phyloP scores from a whole-genome alignment of 23 red algal species.

The Gracilaria domingensis region DNA sequence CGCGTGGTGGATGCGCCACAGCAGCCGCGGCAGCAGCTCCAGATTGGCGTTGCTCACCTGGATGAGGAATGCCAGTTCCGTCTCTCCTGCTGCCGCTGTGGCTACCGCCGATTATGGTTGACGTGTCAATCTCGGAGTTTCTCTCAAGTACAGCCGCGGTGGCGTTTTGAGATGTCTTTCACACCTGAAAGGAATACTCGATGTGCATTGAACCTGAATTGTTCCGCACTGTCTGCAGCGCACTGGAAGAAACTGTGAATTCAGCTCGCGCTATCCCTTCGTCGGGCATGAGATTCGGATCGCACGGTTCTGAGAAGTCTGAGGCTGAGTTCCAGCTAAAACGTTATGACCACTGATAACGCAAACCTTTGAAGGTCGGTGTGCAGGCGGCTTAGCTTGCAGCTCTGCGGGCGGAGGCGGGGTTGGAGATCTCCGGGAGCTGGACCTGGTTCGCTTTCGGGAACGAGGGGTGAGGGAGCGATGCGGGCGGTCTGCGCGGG shows the following conservation, averaged over 20 bases:
- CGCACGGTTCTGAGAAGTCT: slow-evolving; percentile 21
- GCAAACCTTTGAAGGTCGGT: too few relatives aligned
- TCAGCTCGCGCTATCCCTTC: not conserved
- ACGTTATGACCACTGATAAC: slow-evolving; percentile 56
- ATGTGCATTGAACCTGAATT: slow-evolving; percentile 31
- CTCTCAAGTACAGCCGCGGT: slow-evolving; percentile 39
- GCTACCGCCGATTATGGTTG: slow-evolving; percentile 38
- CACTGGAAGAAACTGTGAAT: slow-evolving; percentile 47
- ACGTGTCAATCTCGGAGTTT: slow-evolving; percentile 14
- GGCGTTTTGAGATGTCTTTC: slow-evolving; percentile 46
- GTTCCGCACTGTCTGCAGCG: slow-evolving; percentile 18
- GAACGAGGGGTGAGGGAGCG: too few relatives aligned
- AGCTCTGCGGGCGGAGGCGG: too few relatives aligned
- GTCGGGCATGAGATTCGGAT: slow-evolving; percentile 23
- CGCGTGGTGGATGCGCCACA: too few relatives aligned
- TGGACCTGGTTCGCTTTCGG: too few relatives aligned
- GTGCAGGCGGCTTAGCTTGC: too few relatives aligned
- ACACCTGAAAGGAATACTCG: slow-evolving; percentile 52
- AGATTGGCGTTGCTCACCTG: too few relatives aligned
- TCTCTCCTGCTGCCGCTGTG: too few relatives aligned
- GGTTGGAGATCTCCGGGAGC: too few relatives aligned
- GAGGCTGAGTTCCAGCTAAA: slow-evolving; percentile 29
- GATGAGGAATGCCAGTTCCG: too few relatives aligned
- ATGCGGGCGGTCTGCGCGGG: too few relatives aligned
- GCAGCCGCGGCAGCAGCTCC: too few relatives aligned